Base-by-base conservation (phyloP, 805 yeast genomes). In the Saccharomycopsis malanga region DNA sequence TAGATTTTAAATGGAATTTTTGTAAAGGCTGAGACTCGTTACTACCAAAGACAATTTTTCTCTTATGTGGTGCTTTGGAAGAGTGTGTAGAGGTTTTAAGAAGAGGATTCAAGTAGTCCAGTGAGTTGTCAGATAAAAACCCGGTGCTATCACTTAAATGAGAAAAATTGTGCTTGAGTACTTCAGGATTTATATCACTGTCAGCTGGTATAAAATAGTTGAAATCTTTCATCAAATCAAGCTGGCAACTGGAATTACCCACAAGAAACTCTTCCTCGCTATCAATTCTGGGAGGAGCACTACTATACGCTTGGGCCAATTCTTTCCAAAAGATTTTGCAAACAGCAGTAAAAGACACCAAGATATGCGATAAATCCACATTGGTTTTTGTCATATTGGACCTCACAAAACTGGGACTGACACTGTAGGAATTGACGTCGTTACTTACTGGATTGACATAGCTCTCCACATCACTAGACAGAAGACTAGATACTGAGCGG, bases 201-300 rank as follows among this genome's bases (percentile, higher is more conserved):
- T 44, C 35, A 25, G 41, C 42, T 3, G 55, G 53, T n/a, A 52
- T 42, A 34, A 42, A 52, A 27, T 49, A 52, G 34, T 41, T 49
- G 27, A 34, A 52, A 35, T 52, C 53, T n/a, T 44, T 40, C 6
- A 44, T 17, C n/a, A 50, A 24, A 29, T 50, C 43, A 3, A 50
- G 18, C 5, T 39, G 27, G 45, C 42, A 40, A 12, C 10, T 12
- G n/a, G 24, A 17, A 3, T 23, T 32, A 14, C 54, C 54, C 0
- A 50, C 42, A 10, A 42, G 18, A 42, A 50, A 50, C 24, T 34
- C 40, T 39, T 50, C 54, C 18, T 32, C 22, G 14, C 15, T n/a
- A 27, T 20, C 37, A 14, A 22, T 21, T 15, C 25, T 21, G 6
- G 36, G 35, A 1, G 10, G 18, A 12, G 21, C 34, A 2, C 15